Conservation (phyloP, 306 rosid genomes). For the Cajanus cajan region DNA sequence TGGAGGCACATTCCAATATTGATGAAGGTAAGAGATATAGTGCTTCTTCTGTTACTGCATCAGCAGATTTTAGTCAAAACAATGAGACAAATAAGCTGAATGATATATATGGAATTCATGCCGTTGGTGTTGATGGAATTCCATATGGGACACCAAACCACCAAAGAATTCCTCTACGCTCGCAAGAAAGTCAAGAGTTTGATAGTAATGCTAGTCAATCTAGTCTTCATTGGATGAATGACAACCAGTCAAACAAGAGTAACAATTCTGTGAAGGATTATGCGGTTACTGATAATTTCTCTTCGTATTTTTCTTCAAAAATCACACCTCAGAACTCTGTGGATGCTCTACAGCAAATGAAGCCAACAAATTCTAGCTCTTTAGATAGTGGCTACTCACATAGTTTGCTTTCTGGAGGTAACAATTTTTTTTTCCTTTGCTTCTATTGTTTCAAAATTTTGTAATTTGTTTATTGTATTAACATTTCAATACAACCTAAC, state of each 20-base stretch:
- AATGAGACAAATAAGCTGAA: conserved; percentile 36
- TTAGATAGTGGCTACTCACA: conserved; percentile 38
- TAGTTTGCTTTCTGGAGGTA: conserved; percentile 58
- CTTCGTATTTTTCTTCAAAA: conserved; percentile 44
- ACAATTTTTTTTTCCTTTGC: conserved; percentile 3
- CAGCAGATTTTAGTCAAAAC: conserved; percentile 40
- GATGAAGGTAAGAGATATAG: conserved; percentile 44
- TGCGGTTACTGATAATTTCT: conserved; percentile 36
- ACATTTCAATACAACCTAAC: conserved; percentile 26
- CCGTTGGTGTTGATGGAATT: conserved; percentile 36
- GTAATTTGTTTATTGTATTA: background rate
- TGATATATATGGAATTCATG: conserved; percentile 35
- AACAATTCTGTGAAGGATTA: conserved; percentile 44
- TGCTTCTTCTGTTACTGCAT: conserved; percentile 35
- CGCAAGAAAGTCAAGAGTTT: conserved; percentile 48
- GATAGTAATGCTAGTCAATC: conserved; percentile 46
- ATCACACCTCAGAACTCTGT: conserved; percentile 53
- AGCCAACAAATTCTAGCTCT: conserved; percentile 45
- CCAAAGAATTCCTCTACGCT: conserved; percentile 33
- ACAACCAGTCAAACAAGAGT: conserved; percentile 44
- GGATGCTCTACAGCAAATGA: conserved; percentile 37
- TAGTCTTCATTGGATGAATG: conserved; percentile 42
- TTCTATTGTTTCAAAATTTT: conserved; percentile 1
- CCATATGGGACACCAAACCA: conserved; percentile 42
- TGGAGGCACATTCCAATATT: conserved; percentile 39